phyloP scores from a whole-genome alignment of 768 basidiomycete genomes.

The Artomyces pyxidatus region DNA sequence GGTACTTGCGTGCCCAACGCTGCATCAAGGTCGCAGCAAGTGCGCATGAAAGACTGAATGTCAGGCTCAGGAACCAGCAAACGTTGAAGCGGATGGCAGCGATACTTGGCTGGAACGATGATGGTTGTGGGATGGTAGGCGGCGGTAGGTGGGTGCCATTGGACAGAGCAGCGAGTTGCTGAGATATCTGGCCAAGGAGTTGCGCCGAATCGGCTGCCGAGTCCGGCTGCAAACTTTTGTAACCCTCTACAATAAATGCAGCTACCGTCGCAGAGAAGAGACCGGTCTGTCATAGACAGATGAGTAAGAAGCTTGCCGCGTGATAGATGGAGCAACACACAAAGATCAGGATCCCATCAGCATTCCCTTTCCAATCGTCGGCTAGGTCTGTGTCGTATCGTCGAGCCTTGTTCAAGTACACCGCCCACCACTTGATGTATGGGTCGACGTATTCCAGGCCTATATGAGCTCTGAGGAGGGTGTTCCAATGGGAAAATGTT shows the following conservation, averaged over 20 bases:
- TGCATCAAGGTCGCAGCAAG: constrained; percentile 11
- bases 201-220: neutral
- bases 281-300: constrained; percentile 7
- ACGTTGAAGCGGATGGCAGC: constrained; percentile 9
- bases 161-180: neutral
- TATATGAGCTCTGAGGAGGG: too few relatives aligned
- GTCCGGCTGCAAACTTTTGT: constrained; percentile 6
- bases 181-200: neutral
- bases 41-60: constrained; percentile 10
- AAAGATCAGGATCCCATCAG: too few relatives aligned
- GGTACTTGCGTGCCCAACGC: constrained; percentile 14
- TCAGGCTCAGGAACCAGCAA: constrained; percentile 15
- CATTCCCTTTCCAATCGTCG: too few relatives aligned
- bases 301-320: neutral
- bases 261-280: constrained; percentile 13
- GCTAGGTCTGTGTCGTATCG: too few relatives aligned
- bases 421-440: too few relatives aligned
- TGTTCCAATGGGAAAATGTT: too few relatives aligned
- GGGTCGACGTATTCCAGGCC: too few relatives aligned
- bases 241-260: constrained; percentile 10
- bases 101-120: neutral
- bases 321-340: constrained; percentile 1
- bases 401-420: too few relatives aligned
- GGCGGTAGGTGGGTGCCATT: neutral
- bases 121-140: neutral